Percentiles rank a stretch among this genome's conserved stretches.
Conservation (phyloP, 805 yeast species). For the Kodamaea jinghongensis region DNA sequence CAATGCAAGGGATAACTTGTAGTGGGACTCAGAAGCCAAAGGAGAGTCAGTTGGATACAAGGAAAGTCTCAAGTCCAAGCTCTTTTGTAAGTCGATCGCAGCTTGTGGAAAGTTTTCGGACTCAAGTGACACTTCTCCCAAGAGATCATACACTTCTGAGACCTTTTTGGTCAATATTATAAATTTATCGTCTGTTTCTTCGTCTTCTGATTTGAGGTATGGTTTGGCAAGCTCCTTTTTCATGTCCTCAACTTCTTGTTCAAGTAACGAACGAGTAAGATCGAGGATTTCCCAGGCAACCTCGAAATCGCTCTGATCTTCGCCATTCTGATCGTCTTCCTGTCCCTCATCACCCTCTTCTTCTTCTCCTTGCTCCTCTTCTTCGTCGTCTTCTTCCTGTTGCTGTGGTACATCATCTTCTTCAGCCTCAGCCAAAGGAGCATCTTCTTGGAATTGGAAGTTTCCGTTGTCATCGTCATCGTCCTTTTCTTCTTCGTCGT, state of each 20-base stretch:
- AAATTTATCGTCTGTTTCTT: conserved; percentile 31
- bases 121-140: conserved; percentile 90
- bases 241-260: conserved; percentile 35
- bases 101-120: conserved; percentile 85
- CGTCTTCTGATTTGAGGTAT: conserved; percentile 27
- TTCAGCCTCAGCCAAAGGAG: conserved; percentile 19
- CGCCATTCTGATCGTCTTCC: conserved; percentile 28
- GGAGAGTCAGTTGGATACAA: conserved; percentile 53
- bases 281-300: conserved; percentile 88
- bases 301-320: conserved; percentile 71
- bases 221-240: conserved; percentile 18
- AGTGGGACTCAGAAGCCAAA: conserved; percentile 73
- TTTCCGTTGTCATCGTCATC: conserved; percentile 24
- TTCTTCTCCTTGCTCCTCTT: conserved; percentile 18
- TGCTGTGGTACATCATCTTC: conserved; percentile 5
- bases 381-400: conserved; percentile 17
- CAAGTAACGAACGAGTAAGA: conserved; percentile 66
- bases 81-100: conserved; percentile 58
- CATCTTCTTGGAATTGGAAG: conserved; percentile 28
- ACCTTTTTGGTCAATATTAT: conserved; percentile 48
- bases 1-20: conserved; percentile 72
- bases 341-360: conserved; percentile 22
- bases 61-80: conserved; percentile 53
- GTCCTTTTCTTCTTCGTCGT: conserved; percentile 13
- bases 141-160: conserved; percentile 70